Conservation (phyloP, 2,329 filamentous ascomycete species). For the Drechslera avenae region DNA sequence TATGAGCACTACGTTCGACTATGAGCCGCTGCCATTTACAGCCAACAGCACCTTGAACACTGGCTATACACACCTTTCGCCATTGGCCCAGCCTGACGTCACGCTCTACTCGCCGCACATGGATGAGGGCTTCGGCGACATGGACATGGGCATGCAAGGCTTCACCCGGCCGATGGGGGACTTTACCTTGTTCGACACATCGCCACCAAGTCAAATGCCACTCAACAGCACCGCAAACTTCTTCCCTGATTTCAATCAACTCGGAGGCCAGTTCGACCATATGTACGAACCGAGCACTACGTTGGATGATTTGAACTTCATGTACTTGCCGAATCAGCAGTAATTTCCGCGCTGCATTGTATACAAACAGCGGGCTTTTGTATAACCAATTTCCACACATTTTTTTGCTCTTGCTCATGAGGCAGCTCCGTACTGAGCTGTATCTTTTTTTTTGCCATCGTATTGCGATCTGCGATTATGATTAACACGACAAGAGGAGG, state of each 20-base stretch:
- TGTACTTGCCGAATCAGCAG: slow-evolving; percentile 31
- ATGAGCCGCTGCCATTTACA: slow-evolving; percentile 49
- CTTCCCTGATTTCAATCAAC: slow-evolving; percentile 47
- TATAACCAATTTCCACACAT: slow-evolving; percentile 20
- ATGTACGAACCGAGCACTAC: slow-evolving; percentile 37
- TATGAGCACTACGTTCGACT: slow-evolving; percentile 44
- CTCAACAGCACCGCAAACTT: slow-evolving; percentile 39
- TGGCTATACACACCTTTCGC: slow-evolving; percentile 64
- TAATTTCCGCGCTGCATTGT: slow-evolving; percentile 21
- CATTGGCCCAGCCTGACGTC: slow-evolving; percentile 68
- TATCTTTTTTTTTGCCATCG: slow-evolving; percentile 22
- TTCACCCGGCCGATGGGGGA: slow-evolving; percentile 54
- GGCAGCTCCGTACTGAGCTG: slow-evolving; percentile 13
- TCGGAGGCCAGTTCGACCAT: slow-evolving; percentile 49
- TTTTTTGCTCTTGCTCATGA: slow-evolving; percentile 18
- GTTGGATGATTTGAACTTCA: slow-evolving; percentile 38
- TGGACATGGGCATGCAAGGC: slow-evolving; percentile 37
- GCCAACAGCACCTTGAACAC: slow-evolving; percentile 25
- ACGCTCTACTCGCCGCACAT: slow-evolving; percentile 70
- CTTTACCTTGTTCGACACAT: slow-evolving; percentile 64
- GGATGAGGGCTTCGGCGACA: slow-evolving; percentile 68
- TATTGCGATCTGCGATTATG: slow-evolving; percentile 24
- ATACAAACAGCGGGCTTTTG: slow-evolving; percentile 31
- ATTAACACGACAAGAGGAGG: slow-evolving; percentile 22
- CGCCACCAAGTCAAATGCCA: slow-evolving; percentile 28